Conservation (phyloP, 371 early-diverging fungal genomes). For the Fennellomyces sp. region DNA sequence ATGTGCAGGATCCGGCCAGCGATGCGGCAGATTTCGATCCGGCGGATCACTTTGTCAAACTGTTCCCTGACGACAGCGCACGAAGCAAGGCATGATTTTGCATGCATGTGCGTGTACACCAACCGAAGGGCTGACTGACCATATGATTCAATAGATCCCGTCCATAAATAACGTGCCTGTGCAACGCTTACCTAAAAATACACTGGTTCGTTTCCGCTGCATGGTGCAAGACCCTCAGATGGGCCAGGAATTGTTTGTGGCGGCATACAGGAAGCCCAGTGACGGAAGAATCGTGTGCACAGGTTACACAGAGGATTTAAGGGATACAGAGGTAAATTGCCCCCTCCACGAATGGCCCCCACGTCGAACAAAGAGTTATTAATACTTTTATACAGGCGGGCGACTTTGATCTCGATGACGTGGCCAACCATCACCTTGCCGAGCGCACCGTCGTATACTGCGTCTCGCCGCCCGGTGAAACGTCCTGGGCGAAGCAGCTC, state of each 20-base stretch:
- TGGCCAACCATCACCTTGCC: constrained; percentile 32
- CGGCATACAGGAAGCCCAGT: constrained; percentile 42
- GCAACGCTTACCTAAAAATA: constrained; percentile 40
- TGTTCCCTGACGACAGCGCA: constrained; percentile 13
- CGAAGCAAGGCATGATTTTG: constrained; percentile 19
- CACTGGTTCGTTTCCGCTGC: constrained; percentile 65
- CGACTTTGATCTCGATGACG: constrained; percentile 2
- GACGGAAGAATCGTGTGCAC: constrained; percentile 26
- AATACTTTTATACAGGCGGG: background rate
- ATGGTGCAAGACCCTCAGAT: constrained; percentile 74
- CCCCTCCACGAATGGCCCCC: too few species aligned
- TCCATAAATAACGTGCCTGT: constrained; percentile 46
- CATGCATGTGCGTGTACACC: background rate
- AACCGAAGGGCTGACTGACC: background rate
- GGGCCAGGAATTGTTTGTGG: constrained; percentile 62
- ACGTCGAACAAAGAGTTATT: too few species aligned
- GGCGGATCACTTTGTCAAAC: constrained; percentile 12
- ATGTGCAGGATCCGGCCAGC: constrained; percentile 13
- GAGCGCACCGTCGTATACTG: constrained; percentile 57
- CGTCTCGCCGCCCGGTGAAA: constrained; percentile 67
- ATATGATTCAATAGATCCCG: constrained; percentile 45
- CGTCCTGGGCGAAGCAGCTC: constrained; percentile 43
- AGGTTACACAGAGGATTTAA: constrained; percentile 41
- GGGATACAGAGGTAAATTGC: background rate
- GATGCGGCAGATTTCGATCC: constrained; percentile 24